These are phyloP conservation scores for Cyclospora cayetanensis DNA, from an alignment of 169 alveolate genomes.

Conservation along the genomic window DNA sequence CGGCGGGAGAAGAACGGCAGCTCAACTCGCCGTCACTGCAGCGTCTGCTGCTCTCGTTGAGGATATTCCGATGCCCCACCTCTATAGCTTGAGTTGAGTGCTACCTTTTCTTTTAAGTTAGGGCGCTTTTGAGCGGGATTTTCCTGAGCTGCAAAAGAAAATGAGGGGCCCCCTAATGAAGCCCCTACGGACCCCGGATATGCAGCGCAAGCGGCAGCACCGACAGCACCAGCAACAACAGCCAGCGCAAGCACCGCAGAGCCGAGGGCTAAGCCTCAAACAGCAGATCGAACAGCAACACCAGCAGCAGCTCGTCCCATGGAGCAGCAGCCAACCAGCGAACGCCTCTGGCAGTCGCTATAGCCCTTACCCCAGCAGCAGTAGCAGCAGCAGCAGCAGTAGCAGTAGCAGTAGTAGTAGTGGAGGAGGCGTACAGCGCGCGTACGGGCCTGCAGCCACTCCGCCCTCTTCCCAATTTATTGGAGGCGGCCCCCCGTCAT, in stretches of 20 bases:
- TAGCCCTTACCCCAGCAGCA: neutral
- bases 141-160: neutral
- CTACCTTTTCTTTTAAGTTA: neutral
- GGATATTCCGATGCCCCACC: neutral
- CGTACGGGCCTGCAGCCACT: neutral
- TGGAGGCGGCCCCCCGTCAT: neutral
- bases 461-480: neutral
- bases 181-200: neutral
- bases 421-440: neutral
- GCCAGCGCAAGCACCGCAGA: neutral
- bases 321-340: neutral
- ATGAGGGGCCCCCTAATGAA: neutral
- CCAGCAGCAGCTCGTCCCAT: slow-evolving; percentile 35
- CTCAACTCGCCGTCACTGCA: neutral
- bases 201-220: neutral
- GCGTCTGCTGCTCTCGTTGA: neutral
- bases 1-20: too few species aligned
- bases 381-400: slow-evolving; percentile 24
- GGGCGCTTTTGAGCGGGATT: too few species aligned
- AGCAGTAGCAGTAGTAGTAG: neutral
- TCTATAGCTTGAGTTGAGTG: neutral
- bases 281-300: slow-evolving; percentile 27
- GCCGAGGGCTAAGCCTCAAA: neutral
- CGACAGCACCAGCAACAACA: neutral
- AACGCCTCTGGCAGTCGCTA: neutral